Evolutionary conservation across 2,329 filamentous ascomycete species (phyloP), one percentile per base, ranked within the genome.

Genomic region (Aspergillus glaucus): DNA sequence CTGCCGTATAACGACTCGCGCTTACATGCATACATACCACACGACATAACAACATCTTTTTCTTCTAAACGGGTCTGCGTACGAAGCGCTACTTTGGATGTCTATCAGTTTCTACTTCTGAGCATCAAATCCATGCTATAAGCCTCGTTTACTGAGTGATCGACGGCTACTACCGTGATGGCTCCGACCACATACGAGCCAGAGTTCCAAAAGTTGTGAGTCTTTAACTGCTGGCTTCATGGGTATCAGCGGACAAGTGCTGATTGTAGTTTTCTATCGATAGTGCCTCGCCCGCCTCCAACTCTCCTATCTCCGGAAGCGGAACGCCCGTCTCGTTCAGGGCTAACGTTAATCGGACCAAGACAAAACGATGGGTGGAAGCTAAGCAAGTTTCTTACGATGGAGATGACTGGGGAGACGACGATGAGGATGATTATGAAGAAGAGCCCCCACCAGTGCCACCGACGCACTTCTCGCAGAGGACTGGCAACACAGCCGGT

Each of bases 361-460:
- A 95, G 73, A 96, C 91, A 48, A 87, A 85, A 71, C 95, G 95
- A 79, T 97, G 92, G 92, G 86, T 92, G 34, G 86, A 95, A 62
- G 92, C 92, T 32, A 92, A 91, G 68, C 78, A 82, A 50, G 84
- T 87, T 59, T 87, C 82, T 63, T 97, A 97, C 63, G 91, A 92
- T 61, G 92, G 91, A 54, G 90, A 94, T 61, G 92, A 95, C 63
- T 96, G 92, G 91, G 92, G 89, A 32, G 86, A 81, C 30, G 72
- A 72, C 40, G 78, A 79, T 44, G 78, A 77, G 48, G 82, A 85
- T 32, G 80, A 84, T 7, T 79, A 81, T 50, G 79, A 82, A n/a
- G 79, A 84, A 28, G 75, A 77, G 50, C 76, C 78, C 54, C 60
- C 59, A 9, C 50, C 60, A 6, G 52, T 61, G 19, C 52, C 56